These are phyloP conservation scores for Rheum nobile DNA, from an alignment of 148 eudicot species.

Conservation along the genomic window DNA sequence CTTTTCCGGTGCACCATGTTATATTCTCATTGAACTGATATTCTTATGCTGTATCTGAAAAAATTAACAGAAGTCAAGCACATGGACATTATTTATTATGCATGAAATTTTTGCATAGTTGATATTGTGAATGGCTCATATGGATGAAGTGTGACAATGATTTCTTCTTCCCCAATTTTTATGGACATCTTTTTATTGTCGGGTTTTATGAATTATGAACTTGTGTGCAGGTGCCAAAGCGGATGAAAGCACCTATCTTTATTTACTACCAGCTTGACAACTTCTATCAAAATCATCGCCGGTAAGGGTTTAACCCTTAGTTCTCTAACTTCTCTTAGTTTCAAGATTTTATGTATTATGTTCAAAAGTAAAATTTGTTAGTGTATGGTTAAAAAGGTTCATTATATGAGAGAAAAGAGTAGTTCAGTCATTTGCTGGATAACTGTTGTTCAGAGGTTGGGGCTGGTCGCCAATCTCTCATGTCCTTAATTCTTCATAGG, in stretches of 20 bases:
- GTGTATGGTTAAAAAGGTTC: background rate
- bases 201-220: background rate
- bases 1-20: background rate
- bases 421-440: background rate
- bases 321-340: background rate
- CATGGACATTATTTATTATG: background rate
- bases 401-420: background rate
- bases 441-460: background rate
- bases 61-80: background rate
- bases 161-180: background rate
- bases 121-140: background rate
- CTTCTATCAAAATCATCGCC: constrained; percentile 96
- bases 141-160: background rate
- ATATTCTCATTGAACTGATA: background rate
- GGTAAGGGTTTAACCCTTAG: constrained; percentile 29
- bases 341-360: background rate
- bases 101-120: background rate
- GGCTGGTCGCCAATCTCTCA: background rate
- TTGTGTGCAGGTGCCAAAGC: constrained; percentile 45
- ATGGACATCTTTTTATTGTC: background rate
- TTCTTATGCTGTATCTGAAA: background rate
- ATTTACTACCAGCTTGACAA: constrained; percentile 96
- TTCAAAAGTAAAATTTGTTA: background rate
- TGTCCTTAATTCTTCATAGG: background rate
- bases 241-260: constrained; percentile 77